Percentiles rank a stretch among this genome's conserved stretches.
Conservation (phyloP, 2,329 filamentous ascomycete genomes). For the Xylaria polymorpha region DNA sequence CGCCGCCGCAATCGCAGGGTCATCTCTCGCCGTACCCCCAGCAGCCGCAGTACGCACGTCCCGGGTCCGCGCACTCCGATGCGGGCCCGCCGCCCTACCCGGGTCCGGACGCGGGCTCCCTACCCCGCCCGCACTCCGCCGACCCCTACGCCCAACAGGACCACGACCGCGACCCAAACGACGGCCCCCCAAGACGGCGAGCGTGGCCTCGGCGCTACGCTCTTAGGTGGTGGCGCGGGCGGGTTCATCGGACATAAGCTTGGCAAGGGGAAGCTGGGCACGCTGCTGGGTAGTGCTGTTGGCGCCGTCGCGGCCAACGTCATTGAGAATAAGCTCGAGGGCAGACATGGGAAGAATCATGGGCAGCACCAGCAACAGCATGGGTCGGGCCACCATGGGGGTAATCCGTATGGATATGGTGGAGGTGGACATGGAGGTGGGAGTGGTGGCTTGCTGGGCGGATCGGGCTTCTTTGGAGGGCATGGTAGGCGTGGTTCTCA, state of each 20-base stretch:
- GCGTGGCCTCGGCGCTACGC: constrained; percentile 64
- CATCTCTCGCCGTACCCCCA: constrained; percentile 44
- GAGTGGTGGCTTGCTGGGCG: constrained; percentile 40
- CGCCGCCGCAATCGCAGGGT: constrained; percentile 39
- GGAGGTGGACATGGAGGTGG: constrained; percentile 28
- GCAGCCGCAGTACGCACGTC: constrained; percentile 46
- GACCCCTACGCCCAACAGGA: constrained; percentile 42
- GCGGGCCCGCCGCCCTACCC: constrained; percentile 10
- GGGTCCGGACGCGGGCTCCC: constrained; percentile 23
- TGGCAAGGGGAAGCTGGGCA: constrained; percentile 65
- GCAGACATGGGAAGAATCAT: constrained; percentile 49
- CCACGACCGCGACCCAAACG: constrained; percentile 33
- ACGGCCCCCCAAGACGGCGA: constrained; percentile 56
- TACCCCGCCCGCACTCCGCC: constrained; percentile 46
- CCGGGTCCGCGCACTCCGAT: constrained; percentile 48
- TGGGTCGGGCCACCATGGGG: background rate
- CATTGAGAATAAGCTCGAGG: constrained; percentile 58
- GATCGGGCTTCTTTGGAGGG: constrained; percentile 39
- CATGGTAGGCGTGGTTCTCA: constrained; percentile 28
- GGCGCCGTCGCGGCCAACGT: constrained; percentile 68
- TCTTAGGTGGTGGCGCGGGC: constrained; percentile 65
- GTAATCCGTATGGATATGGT: constrained; percentile 17
- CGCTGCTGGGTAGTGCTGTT: constrained; percentile 63
- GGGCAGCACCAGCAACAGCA: constrained; percentile 25
- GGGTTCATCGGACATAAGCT: constrained; percentile 66